phyloP scores from a whole-genome alignment of 345 rosid species.

The Boechera stricta region DNA sequence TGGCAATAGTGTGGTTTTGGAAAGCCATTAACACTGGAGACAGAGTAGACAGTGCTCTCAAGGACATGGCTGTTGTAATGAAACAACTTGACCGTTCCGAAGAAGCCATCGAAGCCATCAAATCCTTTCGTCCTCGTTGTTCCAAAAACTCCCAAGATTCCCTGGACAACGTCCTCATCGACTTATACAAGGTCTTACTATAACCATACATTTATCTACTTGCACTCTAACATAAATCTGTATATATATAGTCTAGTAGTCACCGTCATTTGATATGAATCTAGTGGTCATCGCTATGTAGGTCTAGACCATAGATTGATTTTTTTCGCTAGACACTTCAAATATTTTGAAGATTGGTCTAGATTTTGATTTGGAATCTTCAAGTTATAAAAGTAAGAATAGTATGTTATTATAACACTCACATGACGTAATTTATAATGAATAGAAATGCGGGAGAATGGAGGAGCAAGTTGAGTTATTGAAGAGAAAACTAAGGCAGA shows the following conservation, averaged over 20 bases:
- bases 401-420: background rate
- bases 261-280: no score
- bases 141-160: slow-evolving; percentile 85
- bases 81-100: slow-evolving; percentile 75
- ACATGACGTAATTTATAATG: background rate
- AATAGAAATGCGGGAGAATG: slow-evolving; percentile 82
- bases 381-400: background rate
- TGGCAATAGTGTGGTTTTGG: slow-evolving; percentile 83
- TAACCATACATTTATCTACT: slow-evolving; percentile 9
- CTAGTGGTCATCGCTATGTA: no score
- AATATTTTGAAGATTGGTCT: background rate
- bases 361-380: background rate
- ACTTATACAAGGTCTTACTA: slow-evolving; percentile 80
- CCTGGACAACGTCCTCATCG: slow-evolving; percentile 90
- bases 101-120: slow-evolving; percentile 96
- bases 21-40: slow-evolving; percentile 88
- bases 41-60: slow-evolving; percentile 79
- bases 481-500: slow-evolving; percentile 79
- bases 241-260: no score
- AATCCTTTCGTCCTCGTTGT: slow-evolving; percentile 81
- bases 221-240: background rate
- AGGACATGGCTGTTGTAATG: slow-evolving; percentile 96
- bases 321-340: background rate
- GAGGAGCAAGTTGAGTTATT: slow-evolving; percentile 84
- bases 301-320: no score